These are phyloP conservation scores for Dissoconium aciculare DNA, from an alignment of 2,329 filamentous ascomycete genomes.

Conservation along the genomic window DNA sequence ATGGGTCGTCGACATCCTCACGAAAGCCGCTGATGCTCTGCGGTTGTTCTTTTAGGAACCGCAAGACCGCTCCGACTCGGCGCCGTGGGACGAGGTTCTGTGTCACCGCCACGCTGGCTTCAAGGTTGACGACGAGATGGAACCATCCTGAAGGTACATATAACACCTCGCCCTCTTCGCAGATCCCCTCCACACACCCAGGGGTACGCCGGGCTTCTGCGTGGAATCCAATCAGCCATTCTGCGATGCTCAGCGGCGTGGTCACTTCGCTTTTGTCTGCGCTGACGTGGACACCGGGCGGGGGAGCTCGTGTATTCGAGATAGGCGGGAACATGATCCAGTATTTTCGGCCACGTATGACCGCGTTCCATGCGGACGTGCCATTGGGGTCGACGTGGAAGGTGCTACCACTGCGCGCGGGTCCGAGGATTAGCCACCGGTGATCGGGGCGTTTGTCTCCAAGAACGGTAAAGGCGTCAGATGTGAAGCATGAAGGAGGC, in stretches of 20 bases:
- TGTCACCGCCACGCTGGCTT: slow-evolving; percentile 72
- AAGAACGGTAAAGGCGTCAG: slow-evolving; percentile 69
- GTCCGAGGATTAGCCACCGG: slow-evolving; percentile 85
- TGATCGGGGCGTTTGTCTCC: slow-evolving; percentile 68
- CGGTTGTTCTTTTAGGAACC: slow-evolving; percentile 65
- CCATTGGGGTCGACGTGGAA: slow-evolving; percentile 68
- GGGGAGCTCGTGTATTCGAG: slow-evolving; percentile 44
- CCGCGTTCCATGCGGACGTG: slow-evolving; percentile 82
- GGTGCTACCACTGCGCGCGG: slow-evolving; percentile 73
- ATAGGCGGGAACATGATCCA: slow-evolving; percentile 97
- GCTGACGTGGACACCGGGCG: slow-evolving; percentile 82
- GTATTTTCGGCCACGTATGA: slow-evolving; percentile 80
- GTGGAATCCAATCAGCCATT: slow-evolving; percentile 88
- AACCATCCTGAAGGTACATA: slow-evolving; percentile 95
- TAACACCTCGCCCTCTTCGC: slow-evolving; percentile 66
- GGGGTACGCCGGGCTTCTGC: slow-evolving; percentile 59
- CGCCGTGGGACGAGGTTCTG: slow-evolving; percentile 82
- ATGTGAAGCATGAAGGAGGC: slow-evolving; percentile 69
- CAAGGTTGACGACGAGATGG: slow-evolving; percentile 85
- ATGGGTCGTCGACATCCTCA: slow-evolving; percentile 55
- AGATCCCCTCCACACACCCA: slow-evolving; percentile 76
- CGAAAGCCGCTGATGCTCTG: slow-evolving; percentile 81
- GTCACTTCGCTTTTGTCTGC: slow-evolving; percentile 86
- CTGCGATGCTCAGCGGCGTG: slow-evolving; percentile 84
- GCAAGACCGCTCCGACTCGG: slow-evolving; percentile 59